Evolutionary conservation across 495 filamentous ascomycete species (phyloP).

Genomic region (Physcia stellaris): DNA sequence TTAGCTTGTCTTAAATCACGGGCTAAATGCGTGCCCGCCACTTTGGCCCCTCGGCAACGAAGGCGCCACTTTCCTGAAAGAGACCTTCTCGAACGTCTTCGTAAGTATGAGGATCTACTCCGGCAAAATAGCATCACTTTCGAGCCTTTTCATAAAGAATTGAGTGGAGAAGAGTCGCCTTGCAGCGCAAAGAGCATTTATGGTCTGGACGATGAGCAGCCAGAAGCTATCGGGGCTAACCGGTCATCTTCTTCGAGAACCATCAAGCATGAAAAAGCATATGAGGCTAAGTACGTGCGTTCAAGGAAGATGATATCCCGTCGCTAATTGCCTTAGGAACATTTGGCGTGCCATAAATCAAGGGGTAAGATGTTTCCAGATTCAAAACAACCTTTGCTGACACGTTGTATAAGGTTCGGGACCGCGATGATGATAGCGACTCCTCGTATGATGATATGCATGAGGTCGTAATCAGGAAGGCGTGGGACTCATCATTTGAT

Average conservation of each 20-base stretch:
- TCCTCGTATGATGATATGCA: constrained; percentile 21
- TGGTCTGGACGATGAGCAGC: constrained; percentile 18
- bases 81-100: constrained; percentile 38
- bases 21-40: constrained; percentile 34
- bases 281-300: constrained; percentile 28
- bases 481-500: constrained; percentile 28
- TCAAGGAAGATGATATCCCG: constrained; percentile 5
- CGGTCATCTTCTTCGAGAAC: constrained; percentile 14
- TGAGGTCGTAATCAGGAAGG: constrained; percentile 24
- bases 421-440: constrained; percentile 16
- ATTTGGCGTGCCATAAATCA: constrained; percentile 36
- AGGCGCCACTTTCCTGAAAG: constrained; percentile 39
- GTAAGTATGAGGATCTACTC: constrained; percentile 38
- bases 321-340: constrained; percentile 24
- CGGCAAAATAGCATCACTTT: constrained; percentile 36
- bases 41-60: constrained; percentile 26
- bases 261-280: constrained; percentile 19
- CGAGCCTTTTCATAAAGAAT: constrained; percentile 31
- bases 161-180: constrained; percentile 10
- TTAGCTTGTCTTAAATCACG: constrained; percentile 24
- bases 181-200: constrained; percentile 9
- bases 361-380: constrained; percentile 22
- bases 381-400: no score
- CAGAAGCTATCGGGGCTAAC: no score
- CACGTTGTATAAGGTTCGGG: constrained; percentile 14